Percentiles rank a stretch among this genome's conserved stretches.
phyloP scores from a whole-genome alignment of 2,329 filamentous ascomycete genomes.

The Kalmusia sp. region DNA sequence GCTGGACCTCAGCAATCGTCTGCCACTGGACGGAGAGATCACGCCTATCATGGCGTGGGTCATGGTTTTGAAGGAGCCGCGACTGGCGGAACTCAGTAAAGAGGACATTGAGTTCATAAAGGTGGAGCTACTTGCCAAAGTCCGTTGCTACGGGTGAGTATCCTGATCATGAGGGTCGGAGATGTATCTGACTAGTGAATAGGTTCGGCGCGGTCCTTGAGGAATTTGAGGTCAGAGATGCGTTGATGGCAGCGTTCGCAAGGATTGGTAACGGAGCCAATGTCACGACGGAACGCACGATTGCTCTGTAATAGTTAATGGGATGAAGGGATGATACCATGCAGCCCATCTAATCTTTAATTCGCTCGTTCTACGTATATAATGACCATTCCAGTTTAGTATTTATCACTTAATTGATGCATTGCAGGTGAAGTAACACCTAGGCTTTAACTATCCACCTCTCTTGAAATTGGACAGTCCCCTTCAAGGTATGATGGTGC shows the following conservation, averaged over 20 bases:
- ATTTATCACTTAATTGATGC: conserved; percentile 12
- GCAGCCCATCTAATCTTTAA: conserved; percentile 28
- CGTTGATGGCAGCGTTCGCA: conserved; percentile 73
- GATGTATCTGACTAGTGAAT: background rate
- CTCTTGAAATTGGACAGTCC: too few species aligned
- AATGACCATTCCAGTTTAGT: too few species aligned
- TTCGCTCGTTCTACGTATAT: conserved; percentile 20
- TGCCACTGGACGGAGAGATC: conserved; percentile 87
- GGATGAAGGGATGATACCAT: background rate
- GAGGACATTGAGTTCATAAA: conserved; percentile 76
- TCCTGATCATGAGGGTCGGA: conserved; percentile 14
- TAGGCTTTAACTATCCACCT: too few species aligned
- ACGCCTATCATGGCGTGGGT: conserved; percentile 97
- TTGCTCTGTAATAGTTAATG: conserved; percentile 2
- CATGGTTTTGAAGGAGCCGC: conserved; percentile 68
- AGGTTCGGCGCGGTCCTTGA: conserved; percentile 74
- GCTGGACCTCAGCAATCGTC: conserved; percentile 80
- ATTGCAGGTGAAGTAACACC: background rate
- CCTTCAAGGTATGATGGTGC: too few species aligned
- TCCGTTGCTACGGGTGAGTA: conserved; percentile 89
- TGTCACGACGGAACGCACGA: background rate
- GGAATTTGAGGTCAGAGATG: conserved; percentile 78
- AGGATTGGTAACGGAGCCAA: conserved; percentile 53
- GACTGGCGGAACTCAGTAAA: conserved; percentile 68
- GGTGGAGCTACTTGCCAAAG: conserved; percentile 77